These are phyloP conservation scores for Albizia julibrissin DNA, from an alignment of 306 rosid species.

Conservation along the genomic window DNA sequence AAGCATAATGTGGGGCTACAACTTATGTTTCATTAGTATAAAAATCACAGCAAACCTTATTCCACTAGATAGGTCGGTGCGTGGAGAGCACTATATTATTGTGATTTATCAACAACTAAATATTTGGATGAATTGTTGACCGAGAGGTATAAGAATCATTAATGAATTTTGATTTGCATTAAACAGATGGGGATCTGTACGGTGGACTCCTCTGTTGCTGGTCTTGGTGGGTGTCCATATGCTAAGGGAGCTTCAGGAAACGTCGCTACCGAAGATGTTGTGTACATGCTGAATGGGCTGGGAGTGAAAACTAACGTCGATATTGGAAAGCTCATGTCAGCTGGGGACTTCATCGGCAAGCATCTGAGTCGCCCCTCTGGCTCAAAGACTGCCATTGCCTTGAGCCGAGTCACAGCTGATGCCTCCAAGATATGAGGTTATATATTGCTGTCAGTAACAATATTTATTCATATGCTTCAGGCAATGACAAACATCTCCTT, in stretches of 20 bases:
- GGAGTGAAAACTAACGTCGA: conserved; percentile 81
- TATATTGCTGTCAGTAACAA: conserved; percentile 20
- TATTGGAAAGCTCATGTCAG: conserved; percentile 67
- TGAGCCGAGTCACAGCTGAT: conserved; percentile 53
- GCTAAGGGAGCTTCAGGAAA: conserved; percentile 77
- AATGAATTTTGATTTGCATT: conserved; percentile 21
- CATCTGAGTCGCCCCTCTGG: conserved; percentile 70
- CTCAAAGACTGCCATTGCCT: conserved; percentile 79
- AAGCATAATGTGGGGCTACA: background rate
- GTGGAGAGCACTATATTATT: too few species aligned
- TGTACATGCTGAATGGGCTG: conserved; percentile 85
- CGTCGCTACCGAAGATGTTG: conserved; percentile 91
- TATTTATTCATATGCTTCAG: conserved; percentile 21
- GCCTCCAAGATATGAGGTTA: conserved; percentile 57
- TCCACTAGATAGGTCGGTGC: too few species aligned
- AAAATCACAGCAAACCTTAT: background rate
- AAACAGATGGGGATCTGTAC: conserved; percentile 62
- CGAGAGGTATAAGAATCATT: background rate
- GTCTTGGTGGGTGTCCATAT: conserved; percentile 76
- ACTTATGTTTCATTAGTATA: background rate
- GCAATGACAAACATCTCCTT: conserved; percentile 12
- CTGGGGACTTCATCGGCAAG: conserved; percentile 81
- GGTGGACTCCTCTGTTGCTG: conserved; percentile 61
- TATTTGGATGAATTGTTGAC: too few species aligned
- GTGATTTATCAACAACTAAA: too few species aligned